Conservation (phyloP, 2,329 filamentous ascomycete genomes). For the Nemania diffusa region DNA sequence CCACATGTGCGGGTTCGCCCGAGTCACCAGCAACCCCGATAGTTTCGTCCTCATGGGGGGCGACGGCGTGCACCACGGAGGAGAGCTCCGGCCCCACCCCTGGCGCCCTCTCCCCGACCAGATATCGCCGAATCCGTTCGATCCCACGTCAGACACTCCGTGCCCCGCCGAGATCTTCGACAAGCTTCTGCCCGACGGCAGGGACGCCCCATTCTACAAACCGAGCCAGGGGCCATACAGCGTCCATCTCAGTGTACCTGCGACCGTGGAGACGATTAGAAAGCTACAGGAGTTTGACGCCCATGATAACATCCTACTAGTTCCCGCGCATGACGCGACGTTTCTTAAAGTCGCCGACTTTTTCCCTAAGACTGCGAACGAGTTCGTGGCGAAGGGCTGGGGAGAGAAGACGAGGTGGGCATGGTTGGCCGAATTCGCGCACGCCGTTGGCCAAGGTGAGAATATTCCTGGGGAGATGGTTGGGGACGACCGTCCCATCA, state of each 20-base stretch:
- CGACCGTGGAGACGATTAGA: slow-evolving; percentile 46
- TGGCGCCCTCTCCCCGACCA: slow-evolving; percentile 44
- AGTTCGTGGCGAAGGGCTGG: slow-evolving; percentile 58
- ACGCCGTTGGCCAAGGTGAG: slow-evolving; percentile 51
- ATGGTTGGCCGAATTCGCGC: slow-evolving; percentile 62
- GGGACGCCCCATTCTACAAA: slow-evolving; percentile 48
- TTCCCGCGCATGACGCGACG: slow-evolving; percentile 40
- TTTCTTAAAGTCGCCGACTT: slow-evolving; percentile 56
- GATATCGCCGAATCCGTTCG: slow-evolving; percentile 55
- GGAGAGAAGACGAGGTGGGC: slow-evolving; percentile 58
- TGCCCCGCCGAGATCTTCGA: slow-evolving; percentile 48
- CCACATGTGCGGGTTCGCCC: slow-evolving; percentile 42
- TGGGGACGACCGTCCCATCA: slow-evolving; percentile 33
- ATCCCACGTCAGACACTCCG: slow-evolving; percentile 38
- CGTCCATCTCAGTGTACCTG: slow-evolving; percentile 28
- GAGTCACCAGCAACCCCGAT: slow-evolving; percentile 46
- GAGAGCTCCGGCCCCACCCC: slow-evolving; percentile 39
- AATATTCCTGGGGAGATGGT: slow-evolving; percentile 36
- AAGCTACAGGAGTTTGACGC: slow-evolving; percentile 41
- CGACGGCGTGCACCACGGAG: slow-evolving; percentile 40
- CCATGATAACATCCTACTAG: slow-evolving; percentile 40
- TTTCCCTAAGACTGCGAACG: slow-evolving; percentile 61
- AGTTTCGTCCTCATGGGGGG: slow-evolving; percentile 45
- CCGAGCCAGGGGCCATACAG: slow-evolving; percentile 32
- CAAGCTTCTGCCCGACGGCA: slow-evolving; percentile 49